Percentiles rank a stretch among this genome's conserved stretches.
Evolutionary conservation across 2,329 filamentous ascomycete genomes (phyloP).

Genomic region (Neodidymelliopsis sp.): DNA sequence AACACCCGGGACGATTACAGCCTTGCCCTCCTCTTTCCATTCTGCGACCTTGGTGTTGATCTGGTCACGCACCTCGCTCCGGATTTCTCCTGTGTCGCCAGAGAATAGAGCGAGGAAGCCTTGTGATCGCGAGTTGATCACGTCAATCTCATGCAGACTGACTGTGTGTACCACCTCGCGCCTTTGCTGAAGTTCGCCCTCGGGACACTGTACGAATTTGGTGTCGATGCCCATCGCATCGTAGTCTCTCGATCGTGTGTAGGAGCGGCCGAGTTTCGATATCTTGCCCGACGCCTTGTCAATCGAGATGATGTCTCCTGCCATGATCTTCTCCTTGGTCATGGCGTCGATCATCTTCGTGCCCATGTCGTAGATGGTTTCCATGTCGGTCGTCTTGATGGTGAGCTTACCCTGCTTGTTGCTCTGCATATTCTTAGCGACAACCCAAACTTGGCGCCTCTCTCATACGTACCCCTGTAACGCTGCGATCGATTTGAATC

Average conservation of each 20-base stretch:
- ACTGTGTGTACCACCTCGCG: conserved; percentile 98
- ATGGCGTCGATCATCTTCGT: conserved; percentile 99
- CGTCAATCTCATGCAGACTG: conserved; percentile 96
- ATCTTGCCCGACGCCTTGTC: conserved; percentile 99
- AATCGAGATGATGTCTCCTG: conserved; percentile 96
- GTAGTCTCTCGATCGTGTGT: conserved; percentile 94
- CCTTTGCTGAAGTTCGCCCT: conserved; percentile 95
- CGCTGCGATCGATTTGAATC: conserved; percentile 96
- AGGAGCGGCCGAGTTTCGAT: conserved; percentile 93
- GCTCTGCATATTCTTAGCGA: conserved; percentile 57
- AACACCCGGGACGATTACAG: conserved; percentile 95
- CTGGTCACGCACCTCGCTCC: conserved; percentile 95
- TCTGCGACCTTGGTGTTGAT: conserved; percentile 99
- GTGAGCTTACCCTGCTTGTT: conserved; percentile 99
- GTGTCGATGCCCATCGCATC: conserved; percentile 99
- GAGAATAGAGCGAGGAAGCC: conserved; percentile 97
- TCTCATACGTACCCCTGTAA: conserved; percentile 72
- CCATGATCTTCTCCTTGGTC: conserved; percentile 99
- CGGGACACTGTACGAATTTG: conserved; percentile 96
- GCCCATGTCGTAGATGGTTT: conserved; percentile 99
- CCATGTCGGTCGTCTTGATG: conserved; percentile 99
- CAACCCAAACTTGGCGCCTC: not conserved
- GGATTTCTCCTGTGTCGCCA: conserved; percentile 96
- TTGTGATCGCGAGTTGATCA: conserved; percentile 99
- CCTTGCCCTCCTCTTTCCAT: conserved; percentile 99